phyloP scores from a whole-genome alignment of 2,329 filamentous ascomycete genomes.

The Aspergillus sp. region DNA sequence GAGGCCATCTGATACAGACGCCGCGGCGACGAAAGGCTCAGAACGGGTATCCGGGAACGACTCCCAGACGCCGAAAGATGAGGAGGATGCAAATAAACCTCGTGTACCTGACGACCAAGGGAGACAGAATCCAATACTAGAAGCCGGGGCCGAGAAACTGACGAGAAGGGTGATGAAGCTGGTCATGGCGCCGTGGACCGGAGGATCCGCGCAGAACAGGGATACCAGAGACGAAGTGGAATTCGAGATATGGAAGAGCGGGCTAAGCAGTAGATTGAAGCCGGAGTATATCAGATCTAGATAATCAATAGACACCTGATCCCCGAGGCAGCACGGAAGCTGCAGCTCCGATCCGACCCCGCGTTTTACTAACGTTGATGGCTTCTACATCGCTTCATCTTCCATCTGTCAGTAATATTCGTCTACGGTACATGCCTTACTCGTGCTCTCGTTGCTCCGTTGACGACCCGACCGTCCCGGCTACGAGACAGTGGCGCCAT shows the following conservation, averaged over 20 bases:
- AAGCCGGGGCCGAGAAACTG: constrained; percentile 5
- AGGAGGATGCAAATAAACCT: background rate
- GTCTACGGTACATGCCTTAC: background rate
- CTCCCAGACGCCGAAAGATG: background rate
- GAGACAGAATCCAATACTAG: constrained; percentile 2
- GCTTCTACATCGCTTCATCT: background rate
- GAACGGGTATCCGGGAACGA: background rate
- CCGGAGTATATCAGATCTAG: too few relatives aligned
- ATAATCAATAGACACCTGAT: background rate
- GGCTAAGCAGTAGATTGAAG: constrained; percentile 27
- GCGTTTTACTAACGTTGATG: background rate
- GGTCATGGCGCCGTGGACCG: constrained; percentile 75
- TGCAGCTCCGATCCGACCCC: background rate
- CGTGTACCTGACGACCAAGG: background rate
- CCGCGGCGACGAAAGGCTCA: background rate
- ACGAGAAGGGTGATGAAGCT: constrained; percentile 73
- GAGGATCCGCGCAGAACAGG: constrained; percentile 40
- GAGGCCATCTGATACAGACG: constrained; percentile 37
- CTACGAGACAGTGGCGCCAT: too few relatives aligned
- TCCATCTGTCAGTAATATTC: background rate
- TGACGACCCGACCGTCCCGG: background rate
- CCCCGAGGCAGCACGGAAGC: background rate
- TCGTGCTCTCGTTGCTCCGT: background rate
- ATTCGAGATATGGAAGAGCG: constrained; percentile 66
- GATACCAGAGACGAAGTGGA: constrained; percentile 41